These are phyloP conservation scores for Dactylellina drechsleri DNA, from an alignment of 2,329 filamentous ascomycete species.

Conservation along the genomic window DNA sequence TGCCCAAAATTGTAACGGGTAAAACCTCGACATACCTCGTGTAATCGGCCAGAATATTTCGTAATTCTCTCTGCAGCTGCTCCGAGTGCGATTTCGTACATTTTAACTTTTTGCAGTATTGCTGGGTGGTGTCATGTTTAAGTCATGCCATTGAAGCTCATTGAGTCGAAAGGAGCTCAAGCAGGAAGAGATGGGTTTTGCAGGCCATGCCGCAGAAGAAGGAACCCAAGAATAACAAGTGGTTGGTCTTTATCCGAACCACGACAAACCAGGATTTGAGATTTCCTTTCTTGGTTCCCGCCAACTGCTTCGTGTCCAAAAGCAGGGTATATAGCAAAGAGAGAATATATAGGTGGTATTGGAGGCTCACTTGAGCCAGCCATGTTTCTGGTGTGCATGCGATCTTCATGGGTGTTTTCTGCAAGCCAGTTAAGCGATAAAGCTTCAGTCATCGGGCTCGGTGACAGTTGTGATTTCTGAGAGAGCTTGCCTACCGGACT, in stretches of 20 bases:
- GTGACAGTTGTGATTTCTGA: conserved; percentile 5
- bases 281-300: conserved; percentile 39
- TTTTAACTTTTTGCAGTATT: conserved; percentile 6
- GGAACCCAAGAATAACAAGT: background rate
- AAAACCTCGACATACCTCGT: background rate
- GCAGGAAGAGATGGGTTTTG: background rate
- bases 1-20: background rate
- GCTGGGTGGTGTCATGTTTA: conserved; percentile 13
- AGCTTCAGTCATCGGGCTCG: conserved; percentile 20
- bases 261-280: conserved; percentile 10
- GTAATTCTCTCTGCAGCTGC: conserved; percentile 10
- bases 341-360: conserved; percentile 19
- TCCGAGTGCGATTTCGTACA: conserved; percentile 21
- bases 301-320: conserved; percentile 17
- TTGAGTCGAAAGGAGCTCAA: conserved; percentile 10
- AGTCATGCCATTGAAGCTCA: conserved; percentile 5
- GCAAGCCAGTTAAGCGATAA: conserved; percentile 39
- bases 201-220: conserved; percentile 17
- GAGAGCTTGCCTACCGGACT: conserved; percentile 22
- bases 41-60: background rate
- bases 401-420: conserved; percentile 17
- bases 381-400: conserved; percentile 29
- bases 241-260: conserved; percentile 28
- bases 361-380: conserved; percentile 20
- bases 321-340: conserved; percentile 20